Percentiles rank a stretch among this genome's conserved stretches.
phyloP scores from a whole-genome alignment of 2,329 filamentous ascomycete species.

The Colletotrichum falcatum region DNA sequence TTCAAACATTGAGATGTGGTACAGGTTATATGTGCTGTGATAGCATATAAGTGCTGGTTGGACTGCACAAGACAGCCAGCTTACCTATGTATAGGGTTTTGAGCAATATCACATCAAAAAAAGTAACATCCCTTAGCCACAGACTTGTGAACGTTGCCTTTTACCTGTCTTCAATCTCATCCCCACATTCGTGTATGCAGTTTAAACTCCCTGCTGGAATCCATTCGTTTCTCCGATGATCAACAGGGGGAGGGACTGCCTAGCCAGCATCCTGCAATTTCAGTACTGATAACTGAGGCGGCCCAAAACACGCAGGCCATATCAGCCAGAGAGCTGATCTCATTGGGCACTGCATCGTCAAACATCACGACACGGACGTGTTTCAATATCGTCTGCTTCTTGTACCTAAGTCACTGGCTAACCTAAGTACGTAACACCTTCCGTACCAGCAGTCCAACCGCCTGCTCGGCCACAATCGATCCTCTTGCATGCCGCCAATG shows the following conservation, averaged over 20 bases:
- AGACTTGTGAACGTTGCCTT: neutral
- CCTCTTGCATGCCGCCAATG: neutral
- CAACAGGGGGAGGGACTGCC: neutral
- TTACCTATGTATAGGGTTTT: too few relatives aligned
- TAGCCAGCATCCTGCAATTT: neutral
- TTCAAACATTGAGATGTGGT: too few relatives aligned
- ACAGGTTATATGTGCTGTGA: too few relatives aligned
- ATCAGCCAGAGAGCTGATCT: neutral
- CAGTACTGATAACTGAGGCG: neutral
- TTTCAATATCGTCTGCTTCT: neutral
- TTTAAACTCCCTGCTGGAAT: too few relatives aligned
- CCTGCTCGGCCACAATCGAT: neutral
- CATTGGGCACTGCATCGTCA: neutral
- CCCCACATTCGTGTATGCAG: neutral
- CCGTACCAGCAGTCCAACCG: neutral
- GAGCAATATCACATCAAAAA: too few relatives aligned
- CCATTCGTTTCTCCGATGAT: too few relatives aligned
- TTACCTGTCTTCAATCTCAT: neutral
- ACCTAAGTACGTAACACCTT: neutral
- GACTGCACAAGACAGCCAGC: too few relatives aligned
- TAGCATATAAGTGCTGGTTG: too few relatives aligned
- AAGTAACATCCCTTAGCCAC: too few relatives aligned
- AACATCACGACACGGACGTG: neutral
- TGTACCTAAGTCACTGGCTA: constrained; percentile 1
- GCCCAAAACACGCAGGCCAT: neutral